phyloP scores from a whole-genome alignment of 2,329 filamentous ascomycete species.

The Epicoccum sorghinum region DNA sequence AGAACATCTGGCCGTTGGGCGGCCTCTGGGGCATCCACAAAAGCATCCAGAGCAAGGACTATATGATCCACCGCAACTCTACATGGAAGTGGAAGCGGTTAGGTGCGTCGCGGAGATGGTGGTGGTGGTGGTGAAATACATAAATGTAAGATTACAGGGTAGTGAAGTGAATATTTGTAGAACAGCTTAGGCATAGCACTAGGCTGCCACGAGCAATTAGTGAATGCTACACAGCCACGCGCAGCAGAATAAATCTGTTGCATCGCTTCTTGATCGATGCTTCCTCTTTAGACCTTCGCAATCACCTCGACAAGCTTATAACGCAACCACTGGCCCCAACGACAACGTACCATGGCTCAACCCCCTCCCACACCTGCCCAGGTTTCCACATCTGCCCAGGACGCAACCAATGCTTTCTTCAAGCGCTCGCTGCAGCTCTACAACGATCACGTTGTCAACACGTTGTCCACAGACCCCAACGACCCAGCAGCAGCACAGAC shows the following conservation, averaged over 20 bases:
- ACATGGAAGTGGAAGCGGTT: conserved; percentile 39
- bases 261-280: no score
- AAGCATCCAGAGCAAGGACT: conserved; percentile 48
- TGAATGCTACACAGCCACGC: no score
- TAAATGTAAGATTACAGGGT: background rate
- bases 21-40: conserved; percentile 49
- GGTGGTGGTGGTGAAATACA: conserved; percentile 13
- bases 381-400: background rate
- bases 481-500: background rate
- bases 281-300: no score
- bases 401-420: background rate
- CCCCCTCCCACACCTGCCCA: background rate
- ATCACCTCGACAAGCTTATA: no score
- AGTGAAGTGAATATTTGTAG: background rate
- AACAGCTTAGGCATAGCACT: background rate
- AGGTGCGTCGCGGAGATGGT: conserved; percentile 10
- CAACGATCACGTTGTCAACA: background rate
- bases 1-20: conserved; percentile 45
- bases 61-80: conserved; percentile 40
- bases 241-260: no score
- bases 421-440: background rate
- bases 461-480: background rate
- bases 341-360: background rate
- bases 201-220: no score
- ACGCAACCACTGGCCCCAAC: no score